phyloP scores from a whole-genome alignment of 768 basidiomycete genomes.

The Tremella mesenterica region DNA sequence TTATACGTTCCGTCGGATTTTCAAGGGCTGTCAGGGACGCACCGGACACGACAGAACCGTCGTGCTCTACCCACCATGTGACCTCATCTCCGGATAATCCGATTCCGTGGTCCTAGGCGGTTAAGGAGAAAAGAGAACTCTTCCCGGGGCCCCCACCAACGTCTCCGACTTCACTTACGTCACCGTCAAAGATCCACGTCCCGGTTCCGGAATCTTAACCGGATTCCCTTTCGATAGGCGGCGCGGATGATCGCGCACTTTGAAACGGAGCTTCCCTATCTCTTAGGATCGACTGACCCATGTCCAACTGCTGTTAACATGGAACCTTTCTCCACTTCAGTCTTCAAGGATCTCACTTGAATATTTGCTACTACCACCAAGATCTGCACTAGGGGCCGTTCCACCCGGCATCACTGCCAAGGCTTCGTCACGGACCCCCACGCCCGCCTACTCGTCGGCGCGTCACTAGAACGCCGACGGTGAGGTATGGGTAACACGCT shows the following conservation, averaged over 20 bases:
- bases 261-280: conserved; percentile 67
- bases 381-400: conserved; percentile 77
- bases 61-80: conserved; percentile 63
- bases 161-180: conserved; percentile 59
- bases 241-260: conserved; percentile 57
- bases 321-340: conserved; percentile 83
- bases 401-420: conserved; percentile 64
- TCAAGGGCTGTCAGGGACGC: conserved; percentile 68
- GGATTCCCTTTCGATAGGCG: conserved; percentile 69
- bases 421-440: conserved; percentile 71
- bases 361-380: conserved; percentile 84
- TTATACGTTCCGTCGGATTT: conserved; percentile 68
- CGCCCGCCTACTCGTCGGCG: conserved; percentile 54
- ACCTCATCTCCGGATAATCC: conserved; percentile 66
- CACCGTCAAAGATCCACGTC: conserved; percentile 54
- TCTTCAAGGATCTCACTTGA: conserved; percentile 78
- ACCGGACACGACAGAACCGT: conserved; percentile 65
- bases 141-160: conserved; percentile 64
- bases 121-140: conserved; percentile 73
- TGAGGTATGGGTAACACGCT: conserved; percentile 76
- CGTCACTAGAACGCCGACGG: conserved; percentile 60
- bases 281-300: conserved; percentile 78
- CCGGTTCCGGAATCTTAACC: conserved; percentile 71
- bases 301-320: conserved; percentile 79
- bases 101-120: conserved; percentile 64